These are phyloP conservation scores for Nannochloris sp. DNA, from an alignment of 139 green algal species.

Conservation along the genomic window DNA sequence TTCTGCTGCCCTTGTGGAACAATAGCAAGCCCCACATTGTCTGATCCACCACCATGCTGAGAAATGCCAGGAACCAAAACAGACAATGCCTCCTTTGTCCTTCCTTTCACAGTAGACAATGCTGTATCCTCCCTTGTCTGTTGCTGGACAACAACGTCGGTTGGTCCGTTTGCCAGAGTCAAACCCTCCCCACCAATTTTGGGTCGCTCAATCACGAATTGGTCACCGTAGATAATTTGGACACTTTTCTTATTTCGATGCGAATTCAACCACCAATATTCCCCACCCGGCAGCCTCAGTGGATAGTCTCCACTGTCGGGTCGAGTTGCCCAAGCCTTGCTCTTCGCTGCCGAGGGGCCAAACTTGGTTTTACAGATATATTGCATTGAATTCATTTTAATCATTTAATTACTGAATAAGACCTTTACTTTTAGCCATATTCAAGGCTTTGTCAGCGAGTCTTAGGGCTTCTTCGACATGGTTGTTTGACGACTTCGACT, in stretches of 20 bases:
- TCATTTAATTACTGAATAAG: too few relatives aligned
- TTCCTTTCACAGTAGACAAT: not conserved
- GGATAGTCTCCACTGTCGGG: not conserved
- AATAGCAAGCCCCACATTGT: constrained; percentile 4
- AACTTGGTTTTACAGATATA: too few relatives aligned
- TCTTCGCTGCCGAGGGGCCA: too few relatives aligned
- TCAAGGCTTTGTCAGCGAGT: constrained; percentile 1
- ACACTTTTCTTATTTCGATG: not conserved
- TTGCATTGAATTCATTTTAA: too few relatives aligned
- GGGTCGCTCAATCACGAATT: constrained; percentile 2
- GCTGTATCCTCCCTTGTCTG: not conserved
- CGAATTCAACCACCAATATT: constrained; percentile 11
- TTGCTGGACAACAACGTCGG: not conserved
- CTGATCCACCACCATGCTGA: constrained; percentile 10
- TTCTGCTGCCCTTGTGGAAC: constrained; percentile 10
- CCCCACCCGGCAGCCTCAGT: constrained; percentile 4
- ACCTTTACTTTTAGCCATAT: not conserved
- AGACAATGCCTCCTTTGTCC: not conserved
- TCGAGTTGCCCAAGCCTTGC: not conserved
- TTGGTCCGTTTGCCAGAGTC: not conserved
- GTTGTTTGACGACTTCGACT: constrained; percentile 46
- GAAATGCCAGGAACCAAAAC: not conserved
- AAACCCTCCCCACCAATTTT: not conserved
- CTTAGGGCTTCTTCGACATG: constrained; percentile 61
- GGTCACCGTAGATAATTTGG: constrained; percentile 5